These are phyloP conservation scores for Cordyceps pruinosa DNA, from an alignment of 2,329 filamentous ascomycete species.

Conservation along the genomic window DNA sequence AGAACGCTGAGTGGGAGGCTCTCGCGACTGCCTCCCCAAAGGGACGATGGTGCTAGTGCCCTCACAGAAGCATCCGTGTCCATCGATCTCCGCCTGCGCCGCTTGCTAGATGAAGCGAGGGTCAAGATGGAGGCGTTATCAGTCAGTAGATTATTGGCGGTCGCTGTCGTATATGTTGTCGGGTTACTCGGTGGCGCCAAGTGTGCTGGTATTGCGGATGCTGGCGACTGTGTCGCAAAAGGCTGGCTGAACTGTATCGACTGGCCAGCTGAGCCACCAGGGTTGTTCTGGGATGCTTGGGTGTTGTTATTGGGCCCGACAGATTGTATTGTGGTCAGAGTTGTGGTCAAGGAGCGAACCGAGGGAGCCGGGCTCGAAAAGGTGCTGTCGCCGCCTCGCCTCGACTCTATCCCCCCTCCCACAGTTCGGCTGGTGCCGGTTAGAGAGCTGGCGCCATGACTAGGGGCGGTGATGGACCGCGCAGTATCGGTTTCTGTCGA, in stretches of 20 bases:
- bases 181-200: constrained; percentile 53
- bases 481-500: constrained; percentile 77
- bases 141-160: constrained; percentile 72
- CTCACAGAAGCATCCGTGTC: constrained; percentile 83
- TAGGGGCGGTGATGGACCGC: constrained; percentile 67
- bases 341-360: constrained; percentile 73
- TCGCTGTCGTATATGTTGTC: constrained; percentile 69
- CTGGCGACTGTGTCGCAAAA: constrained; percentile 56
- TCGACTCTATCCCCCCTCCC: constrained; percentile 58
- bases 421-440: constrained; percentile 69
- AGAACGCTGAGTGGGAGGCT: constrained; percentile 72
- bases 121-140: constrained; percentile 85
- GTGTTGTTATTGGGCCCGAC: constrained; percentile 53
- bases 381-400: constrained; percentile 66
- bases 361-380: constrained; percentile 80
- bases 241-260: constrained; percentile 59
- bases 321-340: constrained; percentile 79
- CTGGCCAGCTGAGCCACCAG: constrained; percentile 28
- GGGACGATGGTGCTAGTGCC: constrained; percentile 72
- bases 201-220: constrained; percentile 67
- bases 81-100: constrained; percentile 67
- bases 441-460: constrained; percentile 58
- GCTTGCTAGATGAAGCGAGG: constrained; percentile 74
- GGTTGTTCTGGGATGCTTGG: constrained; percentile 33
- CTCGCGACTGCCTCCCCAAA: constrained; percentile 77